Base-by-base conservation (phyloP, 441 rosid genomes). In the Adansonia madagascariensis region DNA sequence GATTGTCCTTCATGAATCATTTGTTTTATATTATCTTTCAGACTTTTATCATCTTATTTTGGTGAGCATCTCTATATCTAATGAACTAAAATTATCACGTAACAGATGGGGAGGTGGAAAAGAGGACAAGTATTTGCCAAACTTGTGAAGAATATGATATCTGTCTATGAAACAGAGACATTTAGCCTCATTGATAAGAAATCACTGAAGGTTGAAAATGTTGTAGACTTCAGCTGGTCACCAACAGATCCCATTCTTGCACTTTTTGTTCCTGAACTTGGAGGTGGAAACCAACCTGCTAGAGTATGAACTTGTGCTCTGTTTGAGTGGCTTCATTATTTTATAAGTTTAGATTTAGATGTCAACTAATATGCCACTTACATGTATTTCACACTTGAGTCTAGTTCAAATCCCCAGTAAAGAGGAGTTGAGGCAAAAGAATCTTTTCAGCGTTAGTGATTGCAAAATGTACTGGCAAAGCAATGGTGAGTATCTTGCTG, bases 401-500 rank as follows among this genome's bases (percentile, higher is more conserved):
- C 98, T 94, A 78, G 89, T 95, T 70, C 97, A 90, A 89, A 86
- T 93, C 64, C 99, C 99, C 15, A 78, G 94, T 73, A 93, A 95
- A 77, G 90, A 89, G 80, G 98, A 95, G 74, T 66, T 95, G 85
- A 90, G 99, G 73, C 98, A 95, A 79, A 95, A 93, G 85, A 95
- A 92, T 85, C 95, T 95, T 79, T 95, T 95, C 82, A 95, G 95
- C 75, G 97, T 92, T 47, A 94, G 95, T 8, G 98, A 95, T 80
- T 94, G 99, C 89, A 91, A 92, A 78, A 90, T 95, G 97, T 94
- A 93, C 76, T 95, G 99, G 99, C 99, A 95, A 84, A 94, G 95
- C 84, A 88, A 83, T 77, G 99, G 99, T 3, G 98, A 95, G 31
- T 95, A 95, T 79, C 97, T 95, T 60, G 98, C 99, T 67, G 97